Base-by-base conservation (phyloP, 139 green algal species). In the Deuterostichococcus epilithicus region DNA sequence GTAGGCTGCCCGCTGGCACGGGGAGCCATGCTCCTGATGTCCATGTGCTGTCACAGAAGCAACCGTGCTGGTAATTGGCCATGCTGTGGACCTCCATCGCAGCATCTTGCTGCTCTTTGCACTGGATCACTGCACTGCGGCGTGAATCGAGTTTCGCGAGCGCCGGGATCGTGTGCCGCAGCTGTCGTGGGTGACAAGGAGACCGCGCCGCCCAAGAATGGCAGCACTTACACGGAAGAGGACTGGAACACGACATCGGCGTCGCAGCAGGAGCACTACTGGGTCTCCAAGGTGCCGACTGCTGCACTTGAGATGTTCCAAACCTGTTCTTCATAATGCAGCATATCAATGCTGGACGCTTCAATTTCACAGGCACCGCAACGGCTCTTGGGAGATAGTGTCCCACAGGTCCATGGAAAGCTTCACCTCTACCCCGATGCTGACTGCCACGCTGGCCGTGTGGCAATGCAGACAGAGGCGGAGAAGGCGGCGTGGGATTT, bases 191-290 rank as follows among this genome's bases (percentile, higher is more conserved):
- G 79, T 1, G 76, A 77, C 33, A 72, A 52, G 30, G 75, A 82
- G 44, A 86, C 81, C 42, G 79, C 80, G 35, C 73, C 80, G 45
- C 90, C 89, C 8, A 80, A 78, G n/a, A 77, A 73, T 10, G 83
- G 83, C 39, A 39, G 44, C 28, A 35, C 78, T 1, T 93, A 92
- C 84, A 88, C 47, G 1, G 91, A 78, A 32, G 79, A 74, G 32
- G 92, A 96, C 76, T 96, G 89, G 87, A 96, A 96, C 68, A 72
- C 82, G 6, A 84, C 82, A 0, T 90, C 85, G 15, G 85, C 82
- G 0, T n/a, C 90, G 6, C 77, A 88, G 36, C 75, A 80, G 1
- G 84, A 94, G 78, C 74, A 83, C 1, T 96, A 96, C 81, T 90
- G 84, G 80, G 76, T 94, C 34, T 86, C 82, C 77, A 96, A 96